A percentile compares a stretch with the other conserved stretches of the same genome.
Evolutionary conservation across 441 rosid species (phyloP).

Genomic region (Jatropha podagrica): DNA sequence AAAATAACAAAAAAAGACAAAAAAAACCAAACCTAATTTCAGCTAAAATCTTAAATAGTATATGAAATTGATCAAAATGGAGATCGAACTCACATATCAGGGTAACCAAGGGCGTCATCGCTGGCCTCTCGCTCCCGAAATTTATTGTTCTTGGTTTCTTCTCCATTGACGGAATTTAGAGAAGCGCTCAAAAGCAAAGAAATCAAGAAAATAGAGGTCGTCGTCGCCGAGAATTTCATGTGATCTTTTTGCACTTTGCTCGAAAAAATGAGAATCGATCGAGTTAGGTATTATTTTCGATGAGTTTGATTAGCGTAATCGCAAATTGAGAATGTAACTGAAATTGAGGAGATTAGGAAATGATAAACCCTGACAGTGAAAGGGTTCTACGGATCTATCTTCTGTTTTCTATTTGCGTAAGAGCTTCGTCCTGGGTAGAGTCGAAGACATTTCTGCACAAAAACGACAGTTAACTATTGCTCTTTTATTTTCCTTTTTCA

Average conservation of each 20-base stretch:
- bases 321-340: background rate
- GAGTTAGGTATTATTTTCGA: background rate
- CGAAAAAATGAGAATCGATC: background rate
- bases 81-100: slow-evolving; percentile 59
- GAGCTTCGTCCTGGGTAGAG: too few species aligned
- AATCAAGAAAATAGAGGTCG: slow-evolving; percentile 35
- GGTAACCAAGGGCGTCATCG: slow-evolving; percentile 76
- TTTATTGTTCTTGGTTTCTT: slow-evolving; percentile 50
- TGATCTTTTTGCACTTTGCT: slow-evolving; percentile 5
- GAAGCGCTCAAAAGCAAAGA: slow-evolving; percentile 41
- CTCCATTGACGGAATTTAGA: slow-evolving; percentile 36
- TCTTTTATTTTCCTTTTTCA: too few species aligned
- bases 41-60: background rate
- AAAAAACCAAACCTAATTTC: background rate
- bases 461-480: too few species aligned
- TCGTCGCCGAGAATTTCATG: slow-evolving; percentile 24
- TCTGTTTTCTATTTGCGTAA: background rate
- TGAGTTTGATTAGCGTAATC: background rate
- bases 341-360: background rate
- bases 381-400: background rate
- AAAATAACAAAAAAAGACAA: background rate
- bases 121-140: slow-evolving; percentile 82
- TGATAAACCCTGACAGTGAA: slow-evolving; percentile 11
- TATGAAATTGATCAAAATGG: slow-evolving; percentile 5
- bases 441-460: too few species aligned